These are phyloP conservation scores for Boletus coccyginus DNA, from an alignment of 768 basidiomycete species.

Conservation along the genomic window DNA sequence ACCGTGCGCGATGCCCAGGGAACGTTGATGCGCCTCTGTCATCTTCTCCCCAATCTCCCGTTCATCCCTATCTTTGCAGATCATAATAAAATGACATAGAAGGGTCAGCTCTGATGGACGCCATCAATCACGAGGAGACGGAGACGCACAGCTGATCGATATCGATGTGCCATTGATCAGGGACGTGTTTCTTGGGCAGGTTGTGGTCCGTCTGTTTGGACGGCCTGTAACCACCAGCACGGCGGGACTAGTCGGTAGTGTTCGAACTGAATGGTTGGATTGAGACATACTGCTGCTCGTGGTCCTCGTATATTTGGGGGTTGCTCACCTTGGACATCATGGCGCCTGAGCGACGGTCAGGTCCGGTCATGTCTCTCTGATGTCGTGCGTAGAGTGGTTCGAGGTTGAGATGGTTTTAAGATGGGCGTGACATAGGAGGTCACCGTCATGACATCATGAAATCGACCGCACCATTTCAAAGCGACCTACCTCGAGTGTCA, in stretches of 20 bases:
- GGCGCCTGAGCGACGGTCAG: conserved; percentile 14
- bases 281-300: conserved; percentile 45
- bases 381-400: not conserved
- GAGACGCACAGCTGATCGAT: conserved; percentile 28
- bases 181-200: conserved; percentile 29
- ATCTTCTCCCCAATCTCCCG: conserved; percentile 42
- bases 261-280: not conserved
- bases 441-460: conserved; percentile 13
- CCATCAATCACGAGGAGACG: not conserved
- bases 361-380: conserved; percentile 17
- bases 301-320: conserved; percentile 44
- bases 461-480: conserved; percentile 1
- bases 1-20: conserved; percentile 24
- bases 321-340: conserved; percentile 50
- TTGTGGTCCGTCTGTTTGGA: conserved; percentile 22
- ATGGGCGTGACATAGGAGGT: conserved; percentile 4
- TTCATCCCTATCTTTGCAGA: conserved; percentile 34
- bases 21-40: conserved; percentile 32
- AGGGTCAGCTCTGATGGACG: not conserved
- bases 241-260: not conserved
- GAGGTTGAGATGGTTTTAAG: not conserved
- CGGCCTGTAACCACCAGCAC: conserved; percentile 13
- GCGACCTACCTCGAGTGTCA: not conserved
- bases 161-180: conserved; percentile 36
- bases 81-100: not conserved